A percentile compares a stretch with the other conserved stretches of the same genome.
Evolutionary conservation across 2,329 filamentous ascomycete genomes (phyloP).

Genomic region (Dactylonectria estremocensis): DNA sequence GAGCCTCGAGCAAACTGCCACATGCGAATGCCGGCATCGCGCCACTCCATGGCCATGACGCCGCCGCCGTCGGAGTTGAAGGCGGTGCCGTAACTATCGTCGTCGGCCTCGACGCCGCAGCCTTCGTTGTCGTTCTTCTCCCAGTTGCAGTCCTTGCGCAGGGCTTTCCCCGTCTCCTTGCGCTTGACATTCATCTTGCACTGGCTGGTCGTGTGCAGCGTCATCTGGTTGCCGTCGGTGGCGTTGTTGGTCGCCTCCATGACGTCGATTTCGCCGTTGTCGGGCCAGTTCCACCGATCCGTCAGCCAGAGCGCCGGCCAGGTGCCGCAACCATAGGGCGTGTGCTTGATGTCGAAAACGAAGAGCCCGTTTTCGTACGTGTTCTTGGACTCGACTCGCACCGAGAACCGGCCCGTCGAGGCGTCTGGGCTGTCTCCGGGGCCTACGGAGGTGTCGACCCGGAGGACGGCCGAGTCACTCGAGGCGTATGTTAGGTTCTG

Average conservation of each 20-base stretch:
- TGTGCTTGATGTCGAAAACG: slow-evolving; percentile 76
- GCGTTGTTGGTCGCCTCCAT: slow-evolving; percentile 72
- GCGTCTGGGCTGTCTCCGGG: slow-evolving; percentile 64
- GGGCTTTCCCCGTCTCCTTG: slow-evolving; percentile 63
- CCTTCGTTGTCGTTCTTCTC: slow-evolving; percentile 68
- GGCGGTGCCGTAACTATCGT: slow-evolving; percentile 63
- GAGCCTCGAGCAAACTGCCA: slow-evolving; percentile 70
- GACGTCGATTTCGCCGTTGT: slow-evolving; percentile 75
- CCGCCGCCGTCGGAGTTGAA: slow-evolving; percentile 71
- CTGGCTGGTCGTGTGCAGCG: slow-evolving; percentile 69
- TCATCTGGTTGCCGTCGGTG: slow-evolving; percentile 70
- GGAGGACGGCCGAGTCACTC: slow-evolving; percentile 67
- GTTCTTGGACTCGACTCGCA: slow-evolving; percentile 73
- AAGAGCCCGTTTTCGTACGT: slow-evolving; percentile 76
- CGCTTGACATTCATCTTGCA: slow-evolving; percentile 70
- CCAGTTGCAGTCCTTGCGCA: slow-evolving; percentile 66
- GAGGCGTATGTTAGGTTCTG: slow-evolving; percentile 76
- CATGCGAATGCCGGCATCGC: slow-evolving; percentile 72
- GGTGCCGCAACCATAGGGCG: slow-evolving; percentile 74
- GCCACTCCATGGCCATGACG: slow-evolving; percentile 74
- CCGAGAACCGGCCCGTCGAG: slow-evolving; percentile 73
- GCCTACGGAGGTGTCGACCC: slow-evolving; percentile 73
- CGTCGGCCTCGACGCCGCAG: slow-evolving; percentile 66
- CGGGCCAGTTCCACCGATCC: slow-evolving; percentile 74
- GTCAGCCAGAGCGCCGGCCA: slow-evolving; percentile 79